Evolutionary conservation across 768 basidiomycete species (phyloP).

Genomic region (Mycena leptocephala): DNA sequence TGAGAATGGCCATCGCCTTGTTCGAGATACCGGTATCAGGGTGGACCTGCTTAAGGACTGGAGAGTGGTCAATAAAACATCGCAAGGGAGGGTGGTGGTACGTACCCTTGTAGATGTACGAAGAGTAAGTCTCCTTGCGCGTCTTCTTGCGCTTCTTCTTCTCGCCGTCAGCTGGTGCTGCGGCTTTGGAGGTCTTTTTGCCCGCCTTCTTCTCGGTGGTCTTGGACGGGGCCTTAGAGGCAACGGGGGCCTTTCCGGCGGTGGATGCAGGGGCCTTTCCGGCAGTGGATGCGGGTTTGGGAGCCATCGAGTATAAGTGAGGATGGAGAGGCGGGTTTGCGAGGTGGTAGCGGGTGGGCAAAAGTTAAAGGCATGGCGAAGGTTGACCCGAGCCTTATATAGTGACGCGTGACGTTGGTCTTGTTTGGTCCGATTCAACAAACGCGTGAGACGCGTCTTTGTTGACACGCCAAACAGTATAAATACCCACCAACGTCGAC

Average conservation of each 20-base stretch:
- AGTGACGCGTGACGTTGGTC: conserved; percentile 53
- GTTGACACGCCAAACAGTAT: conserved; percentile 38
- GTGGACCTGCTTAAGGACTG: conserved; percentile 97
- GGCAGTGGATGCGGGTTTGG: conserved; percentile 88
- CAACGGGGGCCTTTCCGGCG: conserved; percentile 82
- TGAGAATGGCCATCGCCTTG: conserved; percentile 98
- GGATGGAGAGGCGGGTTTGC: conserved; percentile 27
- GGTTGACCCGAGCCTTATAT: conserved; percentile 48
- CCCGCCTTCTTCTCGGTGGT: conserved; percentile 68
- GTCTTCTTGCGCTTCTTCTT: conserved; percentile 93
- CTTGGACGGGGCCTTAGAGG: conserved; percentile 39
- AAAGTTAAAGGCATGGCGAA: conserved; percentile 32
- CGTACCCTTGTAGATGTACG: conserved; percentile 93
- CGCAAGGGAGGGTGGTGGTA: not conserved
- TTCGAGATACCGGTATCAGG: conserved; percentile 99
- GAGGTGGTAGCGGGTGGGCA: conserved; percentile 37
- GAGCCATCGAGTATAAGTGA: conserved; percentile 63
- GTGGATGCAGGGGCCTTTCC: conserved; percentile 85
- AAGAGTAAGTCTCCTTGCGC: conserved; percentile 94
- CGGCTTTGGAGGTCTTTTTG: conserved; percentile 84
- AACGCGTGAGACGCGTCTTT: conserved; percentile 38
- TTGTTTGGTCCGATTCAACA: conserved; percentile 49
- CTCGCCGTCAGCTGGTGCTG: conserved; percentile 76
- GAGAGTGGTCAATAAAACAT: conserved; percentile 8
- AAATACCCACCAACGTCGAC: conserved; percentile 37